phyloP scores from a whole-genome alignment of 345 rosid species.

The Isatis tinctoria region DNA sequence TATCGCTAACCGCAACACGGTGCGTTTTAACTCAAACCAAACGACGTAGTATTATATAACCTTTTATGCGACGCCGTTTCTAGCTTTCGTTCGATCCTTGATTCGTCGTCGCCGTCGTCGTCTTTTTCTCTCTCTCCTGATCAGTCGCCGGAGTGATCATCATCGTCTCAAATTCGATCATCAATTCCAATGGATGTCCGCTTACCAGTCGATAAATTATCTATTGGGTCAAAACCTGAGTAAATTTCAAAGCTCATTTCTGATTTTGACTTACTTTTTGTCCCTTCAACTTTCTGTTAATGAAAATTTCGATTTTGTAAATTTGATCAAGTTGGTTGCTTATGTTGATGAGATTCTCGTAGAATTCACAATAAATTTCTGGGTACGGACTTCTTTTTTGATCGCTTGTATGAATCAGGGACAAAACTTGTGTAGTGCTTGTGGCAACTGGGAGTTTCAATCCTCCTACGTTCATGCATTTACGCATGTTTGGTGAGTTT shows the following conservation, averaged over 20 bases:
- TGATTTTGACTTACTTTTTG: not conserved
- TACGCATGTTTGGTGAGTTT: conserved; percentile 80
- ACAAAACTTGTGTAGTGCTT: conserved; percentile 51
- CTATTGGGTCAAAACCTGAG: conserved; percentile 34
- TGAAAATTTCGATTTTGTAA: not conserved
- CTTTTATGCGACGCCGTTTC: not conserved
- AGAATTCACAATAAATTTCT: not conserved
- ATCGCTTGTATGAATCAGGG: conserved; percentile 31
- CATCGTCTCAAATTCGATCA: not conserved
- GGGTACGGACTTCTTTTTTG: not conserved
- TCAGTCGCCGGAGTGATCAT: conserved; percentile 21
- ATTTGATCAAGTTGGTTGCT: not conserved
- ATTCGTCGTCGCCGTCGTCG: conserved; percentile 4
- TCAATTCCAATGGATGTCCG: conserved; percentile 47
- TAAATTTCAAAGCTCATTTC: conserved; percentile 15
- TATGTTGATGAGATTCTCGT: not conserved
- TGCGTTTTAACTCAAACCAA: not conserved
- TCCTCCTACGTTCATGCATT: conserved; percentile 96
- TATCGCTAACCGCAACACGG: not conserved
- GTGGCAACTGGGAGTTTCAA: conserved; percentile 92
- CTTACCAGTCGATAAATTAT: conserved; percentile 60
- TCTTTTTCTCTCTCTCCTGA: not conserved
- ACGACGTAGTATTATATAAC: not conserved
- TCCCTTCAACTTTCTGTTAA: not conserved
- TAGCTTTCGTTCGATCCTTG: not conserved